Evolutionary conservation across 441 rosid species (phyloP), one percentile per base, ranked within the genome.

Genomic region (Syzygium malaccense): DNA sequence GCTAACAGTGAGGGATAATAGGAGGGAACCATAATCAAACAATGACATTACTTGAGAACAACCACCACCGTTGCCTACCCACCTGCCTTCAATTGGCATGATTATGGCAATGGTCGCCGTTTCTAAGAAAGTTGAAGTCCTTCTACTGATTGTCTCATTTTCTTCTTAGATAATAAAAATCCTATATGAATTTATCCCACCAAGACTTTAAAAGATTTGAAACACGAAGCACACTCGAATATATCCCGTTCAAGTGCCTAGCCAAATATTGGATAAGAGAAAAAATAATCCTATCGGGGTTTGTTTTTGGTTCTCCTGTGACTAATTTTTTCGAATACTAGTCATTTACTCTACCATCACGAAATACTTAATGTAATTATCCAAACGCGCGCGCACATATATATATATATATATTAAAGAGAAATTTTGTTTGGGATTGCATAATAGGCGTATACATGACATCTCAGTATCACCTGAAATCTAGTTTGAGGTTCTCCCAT

Each of bases 291-390:
- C 2, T 20, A 20, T 33, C 18, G 0, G 3, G 3, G 7, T 3
- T 41, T 0, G 3, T 1, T 19, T 37, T 0, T 41, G 9, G 0
- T 14, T 75, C 17, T 23, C 8, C 0, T 11, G 0, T 0, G 3
- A 71, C 1, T 45, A 6, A 2, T 1, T 5, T 23, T 75, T 75
- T 75, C 4, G 5, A 37, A 75, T 23, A 41, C 4, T 41, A 30
- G 41, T 30, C 12, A 64, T 15, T 4, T 20, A 2, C 41, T 17
- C 12, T 0, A 17, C 2, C 32, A 15, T 14, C 7, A 3, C 53
- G 14, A 49, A 11, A 49, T 49, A 49, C 48, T 45, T 64, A 5
- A 8, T 17, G 1, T 64, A 17, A 64, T 64, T 64, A n/a, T 3
- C 14, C 14, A 13, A n/a, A 4, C 53, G 14, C 53, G 0, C 53